A percentile compares a stretch with the other conserved stretches of the same genome.
Evolutionary conservation across 768 basidiomycete species (phyloP).

Genomic region (Termitomyces sp.): DNA sequence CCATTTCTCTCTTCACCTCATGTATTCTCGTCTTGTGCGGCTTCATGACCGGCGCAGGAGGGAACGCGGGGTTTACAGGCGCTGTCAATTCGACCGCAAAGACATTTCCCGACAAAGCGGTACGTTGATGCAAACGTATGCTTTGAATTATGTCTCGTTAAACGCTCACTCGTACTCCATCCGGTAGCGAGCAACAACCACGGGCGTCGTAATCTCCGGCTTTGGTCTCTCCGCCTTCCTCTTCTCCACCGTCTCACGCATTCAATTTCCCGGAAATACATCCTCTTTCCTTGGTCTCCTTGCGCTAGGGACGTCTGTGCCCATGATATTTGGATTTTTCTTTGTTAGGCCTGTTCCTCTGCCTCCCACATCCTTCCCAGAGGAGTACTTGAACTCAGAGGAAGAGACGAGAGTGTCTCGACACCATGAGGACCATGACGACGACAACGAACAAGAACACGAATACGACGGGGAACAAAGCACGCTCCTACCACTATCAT

Average conservation of each 20-base stretch:
- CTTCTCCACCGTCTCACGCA: slow-evolving; percentile 72
- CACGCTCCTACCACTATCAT: background rate
- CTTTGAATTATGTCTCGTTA: background rate
- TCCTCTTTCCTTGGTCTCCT: slow-evolving; percentile 73
- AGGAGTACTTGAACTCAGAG: background rate
- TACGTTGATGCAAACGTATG: slow-evolving; percentile 29
- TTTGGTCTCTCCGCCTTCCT: slow-evolving; percentile 90
- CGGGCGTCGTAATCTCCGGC: slow-evolving; percentile 77
- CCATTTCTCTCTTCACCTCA: slow-evolving; percentile 39
- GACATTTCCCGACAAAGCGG: slow-evolving; percentile 66
- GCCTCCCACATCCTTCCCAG: slow-evolving; percentile 47
- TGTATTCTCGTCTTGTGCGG: slow-evolving; percentile 52
- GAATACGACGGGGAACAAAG: slow-evolving; percentile 7
- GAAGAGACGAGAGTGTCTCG: background rate
- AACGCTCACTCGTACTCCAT: background rate
- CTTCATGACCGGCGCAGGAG: slow-evolving; percentile 73
- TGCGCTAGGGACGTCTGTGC: slow-evolving; percentile 69
- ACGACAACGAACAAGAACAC: background rate
- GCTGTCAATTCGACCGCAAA: slow-evolving; percentile 81
- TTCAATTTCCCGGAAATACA: slow-evolving; percentile 71
- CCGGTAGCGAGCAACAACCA: slow-evolving; percentile 66
- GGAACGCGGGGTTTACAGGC: slow-evolving; percentile 64
- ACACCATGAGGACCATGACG: background rate
- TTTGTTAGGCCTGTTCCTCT: slow-evolving; percentile 67
- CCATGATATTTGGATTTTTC: slow-evolving; percentile 76